Conservation (phyloP, 805 yeast species). For the Peterozyma toletana region DNA sequence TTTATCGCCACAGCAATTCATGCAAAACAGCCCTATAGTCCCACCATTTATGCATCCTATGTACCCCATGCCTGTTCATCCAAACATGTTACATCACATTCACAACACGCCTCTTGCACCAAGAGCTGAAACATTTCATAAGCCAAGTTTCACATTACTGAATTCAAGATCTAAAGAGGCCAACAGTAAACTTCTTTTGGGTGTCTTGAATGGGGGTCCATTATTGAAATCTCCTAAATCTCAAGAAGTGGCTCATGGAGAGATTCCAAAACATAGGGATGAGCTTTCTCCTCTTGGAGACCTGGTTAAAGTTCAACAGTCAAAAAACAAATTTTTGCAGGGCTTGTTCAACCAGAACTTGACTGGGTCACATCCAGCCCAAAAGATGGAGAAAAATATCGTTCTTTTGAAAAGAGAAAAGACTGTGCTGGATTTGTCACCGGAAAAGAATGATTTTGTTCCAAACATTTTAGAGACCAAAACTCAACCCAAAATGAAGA, state of each 20-base stretch:
- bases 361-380: background rate
- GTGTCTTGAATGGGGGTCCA: constrained; percentile 17
- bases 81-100: constrained; percentile 4
- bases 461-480: background rate
- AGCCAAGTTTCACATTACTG: constrained; percentile 20
- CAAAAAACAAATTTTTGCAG: constrained; percentile 11
- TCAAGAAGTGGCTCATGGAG: background rate
- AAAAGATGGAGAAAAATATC: background rate
- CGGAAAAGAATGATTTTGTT: too few relatives aligned
- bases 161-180: constrained; percentile 22
- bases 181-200: constrained; percentile 23
- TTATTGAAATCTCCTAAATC: constrained; percentile 2
- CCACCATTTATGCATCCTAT: constrained; percentile 13
- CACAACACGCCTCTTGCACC: constrained; percentile 14
- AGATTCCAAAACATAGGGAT: background rate
- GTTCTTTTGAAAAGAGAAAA: background rate
- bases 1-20: background rate
- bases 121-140: constrained; percentile 22
- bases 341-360: constrained; percentile 11
- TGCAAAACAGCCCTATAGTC: background rate
- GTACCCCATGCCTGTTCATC: constrained; percentile 1
- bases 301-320: constrained; percentile 2
- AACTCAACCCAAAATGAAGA: constrained; percentile 9
- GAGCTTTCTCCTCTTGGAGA: constrained; percentile 1
- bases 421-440: too few relatives aligned